Base-by-base conservation (phyloP, 768 basidiomycete species). In the Kwoniella bestiolae region DNA sequence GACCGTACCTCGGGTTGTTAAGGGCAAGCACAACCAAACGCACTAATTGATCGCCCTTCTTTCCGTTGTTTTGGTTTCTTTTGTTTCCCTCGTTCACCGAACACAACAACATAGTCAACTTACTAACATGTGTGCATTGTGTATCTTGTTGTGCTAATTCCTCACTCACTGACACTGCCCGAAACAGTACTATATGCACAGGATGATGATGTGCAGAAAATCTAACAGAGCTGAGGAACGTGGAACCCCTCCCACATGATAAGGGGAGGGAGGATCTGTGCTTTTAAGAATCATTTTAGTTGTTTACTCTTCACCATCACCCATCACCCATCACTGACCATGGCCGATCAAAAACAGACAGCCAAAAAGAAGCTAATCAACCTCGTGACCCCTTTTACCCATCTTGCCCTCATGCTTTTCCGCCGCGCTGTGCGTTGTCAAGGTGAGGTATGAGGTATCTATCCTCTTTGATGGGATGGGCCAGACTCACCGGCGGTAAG, bases 371-470 rank as follows among this genome's bases (percentile, higher is more conserved):
- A 46, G 47, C 23, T 60, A 60, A 34, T 21, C 23, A 25, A 38
- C 45, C 31, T 60, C 47, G 58, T 60, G 58, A 60, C 58, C 58
- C 58, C 46, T 45, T 46, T 60, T 28, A 25, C 28, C 23, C 16
- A n/a, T 8, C 7, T 47, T n/a, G n/a, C n/a, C n/a, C n/a, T n/a
- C n/a, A 23, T 55, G 32, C 26, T 35, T 32, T 55, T n/a, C n/a
- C n/a, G n/a, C n/a, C n/a, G n/a, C n/a, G n/a, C n/a, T 18, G 18
- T 16, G 28, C 57, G 57, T 59, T 46, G 57, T 59, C 45, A 59
- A 55, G 57, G 57, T 38, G 44, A 59, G 57, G 44, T 32, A 3
- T 18, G 25, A 16, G 9, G n/a, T 7, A 31, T 21, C n/a, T 3
- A 29, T 28, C 34, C n/a, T 35, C 41, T n/a, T 44, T 26, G 50